Conservation (phyloP, 495 filamentous ascomycete genomes). For the Geopyxis carbonaria region DNA sequence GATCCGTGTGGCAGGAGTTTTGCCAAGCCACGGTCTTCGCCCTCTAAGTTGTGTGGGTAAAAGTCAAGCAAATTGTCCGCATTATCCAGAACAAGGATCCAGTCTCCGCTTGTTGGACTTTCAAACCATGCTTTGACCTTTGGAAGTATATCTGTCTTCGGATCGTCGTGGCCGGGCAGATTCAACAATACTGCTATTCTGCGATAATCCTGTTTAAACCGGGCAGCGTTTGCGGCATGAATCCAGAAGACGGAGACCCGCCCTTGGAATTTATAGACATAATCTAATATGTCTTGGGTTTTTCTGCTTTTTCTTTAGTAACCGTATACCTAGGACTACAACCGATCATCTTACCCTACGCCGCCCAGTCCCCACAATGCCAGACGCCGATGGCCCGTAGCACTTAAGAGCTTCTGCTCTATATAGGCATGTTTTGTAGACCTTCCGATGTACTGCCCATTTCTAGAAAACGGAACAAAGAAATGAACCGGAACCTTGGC, state of each 20-base stretch:
- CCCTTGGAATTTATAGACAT: constrained; percentile 20
- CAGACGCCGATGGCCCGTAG: too few species aligned
- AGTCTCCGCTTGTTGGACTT: constrained; percentile 9
- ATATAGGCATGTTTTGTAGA: too few species aligned
- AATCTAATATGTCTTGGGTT: constrained; percentile 36
- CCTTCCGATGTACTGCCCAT: too few species aligned
- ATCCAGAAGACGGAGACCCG: constrained; percentile 28
- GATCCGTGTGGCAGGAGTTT: constrained; percentile 7
- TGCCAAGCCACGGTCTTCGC: constrained; percentile 5
- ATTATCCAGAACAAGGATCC: constrained; percentile 28
- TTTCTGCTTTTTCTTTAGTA: constrained; percentile 24
- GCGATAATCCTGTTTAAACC: constrained; percentile 28
- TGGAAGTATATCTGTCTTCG: constrained; percentile 1
- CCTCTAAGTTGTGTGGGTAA: constrained; percentile 6
- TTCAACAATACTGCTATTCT: constrained; percentile 24
- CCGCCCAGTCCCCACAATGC: too few species aligned
- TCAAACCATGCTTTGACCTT: constrained; percentile 8
- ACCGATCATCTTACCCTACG: too few species aligned
- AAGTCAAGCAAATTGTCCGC: constrained; percentile 24
- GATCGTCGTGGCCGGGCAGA: constrained; percentile 12
- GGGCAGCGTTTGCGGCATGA: constrained; percentile 17
- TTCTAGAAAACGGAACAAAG: too few species aligned
- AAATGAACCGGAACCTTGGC: too few species aligned
- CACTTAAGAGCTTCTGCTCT: too few species aligned
- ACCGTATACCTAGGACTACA: too few species aligned